These are phyloP conservation scores for Phaffomyces antillensis DNA, from an alignment of 805 yeast genomes.

Conservation along the genomic window DNA sequence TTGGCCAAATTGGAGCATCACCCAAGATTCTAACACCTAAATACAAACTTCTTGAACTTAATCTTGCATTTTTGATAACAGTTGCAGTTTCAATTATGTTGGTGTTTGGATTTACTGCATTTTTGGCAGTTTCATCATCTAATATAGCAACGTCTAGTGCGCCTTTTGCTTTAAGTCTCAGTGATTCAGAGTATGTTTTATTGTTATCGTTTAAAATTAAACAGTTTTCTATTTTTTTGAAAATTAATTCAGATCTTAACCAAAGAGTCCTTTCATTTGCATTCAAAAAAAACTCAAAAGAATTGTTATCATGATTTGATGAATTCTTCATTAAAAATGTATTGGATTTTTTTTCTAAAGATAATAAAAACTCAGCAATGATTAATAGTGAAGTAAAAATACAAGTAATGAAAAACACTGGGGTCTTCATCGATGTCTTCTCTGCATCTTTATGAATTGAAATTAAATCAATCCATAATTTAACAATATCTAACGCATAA, in stretches of 20 bases:
- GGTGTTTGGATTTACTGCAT: conserved; percentile 38
- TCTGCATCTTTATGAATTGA: conserved; percentile 58
- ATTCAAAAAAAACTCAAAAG: conserved; percentile 21
- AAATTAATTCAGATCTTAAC: conserved; percentile 54
- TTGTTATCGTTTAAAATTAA: conserved; percentile 46
- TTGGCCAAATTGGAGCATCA: conserved; percentile 85
- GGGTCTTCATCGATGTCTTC: conserved; percentile 63
- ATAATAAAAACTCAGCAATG: conserved; percentile 53
- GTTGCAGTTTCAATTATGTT: conserved; percentile 37
- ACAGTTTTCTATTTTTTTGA: conserved; percentile 54
- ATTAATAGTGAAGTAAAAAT: conserved; percentile 56
- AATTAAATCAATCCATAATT: conserved; percentile 69
- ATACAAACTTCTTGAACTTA: conserved; percentile 52
- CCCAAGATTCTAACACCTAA: conserved; percentile 72
- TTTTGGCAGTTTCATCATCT: conserved; percentile 44
- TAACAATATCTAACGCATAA: conserved; percentile 50
- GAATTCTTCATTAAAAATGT: conserved; percentile 12
- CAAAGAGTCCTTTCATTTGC: conserved; percentile 54
- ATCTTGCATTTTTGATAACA: conserved; percentile 41
- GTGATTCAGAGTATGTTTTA: conserved; percentile 50
- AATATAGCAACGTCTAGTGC: conserved; percentile 45
- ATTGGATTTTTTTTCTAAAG: conserved; percentile 46
- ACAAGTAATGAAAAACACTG: conserved; percentile 68
- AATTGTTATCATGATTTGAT: conserved; percentile 2
- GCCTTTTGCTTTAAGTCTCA: conserved; percentile 53